phyloP scores from a whole-genome alignment of 2,329 filamentous ascomycete genomes.

The Amesomyces nigricolor region DNA sequence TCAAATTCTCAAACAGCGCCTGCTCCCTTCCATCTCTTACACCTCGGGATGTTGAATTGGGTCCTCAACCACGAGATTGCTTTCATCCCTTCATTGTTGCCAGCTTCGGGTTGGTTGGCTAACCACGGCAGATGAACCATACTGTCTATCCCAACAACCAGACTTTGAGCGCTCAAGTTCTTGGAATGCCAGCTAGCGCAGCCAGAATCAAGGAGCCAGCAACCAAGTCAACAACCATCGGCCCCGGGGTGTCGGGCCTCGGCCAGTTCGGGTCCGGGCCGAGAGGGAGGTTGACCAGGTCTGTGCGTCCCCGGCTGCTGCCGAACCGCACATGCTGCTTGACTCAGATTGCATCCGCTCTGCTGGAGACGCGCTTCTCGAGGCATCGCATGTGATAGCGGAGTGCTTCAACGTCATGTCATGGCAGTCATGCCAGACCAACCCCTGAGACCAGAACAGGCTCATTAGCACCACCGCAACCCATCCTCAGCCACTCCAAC shows the following conservation, averaged over 20 bases:
- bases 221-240: background rate
- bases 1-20: background rate
- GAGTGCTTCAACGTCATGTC: background rate
- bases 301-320: background rate
- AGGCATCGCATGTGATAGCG: conserved; percentile 10
- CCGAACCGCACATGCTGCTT: background rate
- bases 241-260: conserved; percentile 4
- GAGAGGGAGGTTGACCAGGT: background rate
- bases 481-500: background rate
- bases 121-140: too few relatives aligned
- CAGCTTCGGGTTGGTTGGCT: background rate
- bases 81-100: background rate
- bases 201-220: too few relatives aligned
- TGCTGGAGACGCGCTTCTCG: too few relatives aligned
- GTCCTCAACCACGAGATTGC: too few relatives aligned
- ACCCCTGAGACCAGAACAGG: background rate
- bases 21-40: too few relatives aligned
- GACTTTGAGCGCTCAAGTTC: too few relatives aligned
- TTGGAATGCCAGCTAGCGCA: background rate
- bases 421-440: background rate
- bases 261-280: conserved; percentile 6
- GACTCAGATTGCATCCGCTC: background rate
- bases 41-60: too few relatives aligned
- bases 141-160: too few relatives aligned
- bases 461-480: background rate